Evolutionary conservation across 352 stramenopile genomes (phyloP), one percentile per base, ranked within the genome.

Genomic region (Vaucheria bursata): DNA sequence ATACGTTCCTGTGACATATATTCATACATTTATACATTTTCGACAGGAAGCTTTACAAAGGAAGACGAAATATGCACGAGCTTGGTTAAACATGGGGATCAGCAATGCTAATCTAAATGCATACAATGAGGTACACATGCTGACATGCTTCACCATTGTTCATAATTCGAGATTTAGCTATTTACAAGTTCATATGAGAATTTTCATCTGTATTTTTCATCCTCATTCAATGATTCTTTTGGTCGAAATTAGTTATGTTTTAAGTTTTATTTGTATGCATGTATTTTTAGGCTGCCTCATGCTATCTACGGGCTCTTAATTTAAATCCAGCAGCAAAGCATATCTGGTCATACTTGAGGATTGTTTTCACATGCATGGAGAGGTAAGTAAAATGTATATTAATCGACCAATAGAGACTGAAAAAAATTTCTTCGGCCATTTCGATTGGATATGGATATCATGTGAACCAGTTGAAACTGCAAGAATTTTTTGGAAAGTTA

Each of bases 41-140:
- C 53, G 6, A 34, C 78, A 88, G 25, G 65, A 87, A 65, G 95
- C 95, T 0, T 85, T 99, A 71, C 87, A 96, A 79, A 79, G 98
- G 53, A 98, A 98, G 85, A 94, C 95, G 18, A 92, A 93, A 75
- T 99, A 98, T 86, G 93, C 94, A 8, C 89, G 95, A 31, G 93
- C 91, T 33, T 98, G 94, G 94, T 87, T 98, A 12, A 99, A 99
- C 83, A 89, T 98, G 77, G 95, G 94, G 50, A 99, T 99, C 82
- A 95, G 92, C 75, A 94, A 98, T 81, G 92, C 89, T 25, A 98
- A 68, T 34, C 53, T 68, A 2, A 68, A 34, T 34, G 31, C 31
- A 31, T 68, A 68, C 53, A 34, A 68, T 31, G 31, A 68, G 53
- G 53, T 68, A 34, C 34, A 34, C 6, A 68, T 34, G 2, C 45